Conservation (phyloP, 2,329 filamentous ascomycete genomes). For the Proliferodiscus dingleyae region DNA sequence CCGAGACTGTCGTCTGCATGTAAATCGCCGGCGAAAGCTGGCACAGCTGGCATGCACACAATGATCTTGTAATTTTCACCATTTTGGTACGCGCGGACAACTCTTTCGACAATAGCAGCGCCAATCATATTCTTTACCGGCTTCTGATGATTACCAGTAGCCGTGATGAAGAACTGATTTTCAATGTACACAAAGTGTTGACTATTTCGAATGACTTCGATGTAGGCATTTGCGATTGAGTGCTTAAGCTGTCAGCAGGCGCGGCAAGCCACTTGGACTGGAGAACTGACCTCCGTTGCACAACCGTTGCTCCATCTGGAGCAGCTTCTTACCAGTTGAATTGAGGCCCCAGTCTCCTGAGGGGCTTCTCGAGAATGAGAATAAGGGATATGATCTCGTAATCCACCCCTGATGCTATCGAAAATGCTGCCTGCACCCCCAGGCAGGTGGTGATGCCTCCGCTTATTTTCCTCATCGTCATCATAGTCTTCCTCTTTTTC, state of each 20-base stretch:
- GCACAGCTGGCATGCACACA: slow-evolving; percentile 73
- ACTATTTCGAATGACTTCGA: slow-evolving; percentile 62
- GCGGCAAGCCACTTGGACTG: slow-evolving; percentile 12
- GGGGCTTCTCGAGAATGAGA: not conserved
- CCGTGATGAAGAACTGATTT: slow-evolving; percentile 85
- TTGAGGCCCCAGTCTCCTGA: slow-evolving; percentile 15
- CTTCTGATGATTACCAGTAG: slow-evolving; percentile 63
- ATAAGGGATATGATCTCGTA: not conserved
- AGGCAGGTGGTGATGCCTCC: slow-evolving; percentile 10
- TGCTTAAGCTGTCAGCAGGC: slow-evolving; percentile 39
- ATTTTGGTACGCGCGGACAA: slow-evolving; percentile 63
- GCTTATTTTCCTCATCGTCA: slow-evolving; percentile 6
- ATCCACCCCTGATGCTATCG: slow-evolving; percentile 9
- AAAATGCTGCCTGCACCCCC: slow-evolving; percentile 13
- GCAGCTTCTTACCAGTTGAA: slow-evolving; percentile 40
- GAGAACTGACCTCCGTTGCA: slow-evolving; percentile 43
- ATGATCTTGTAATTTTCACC: slow-evolving; percentile 68
- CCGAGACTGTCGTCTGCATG: slow-evolving; percentile 67
- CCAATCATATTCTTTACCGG: slow-evolving; percentile 76
- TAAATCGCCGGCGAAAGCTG: slow-evolving; percentile 77
- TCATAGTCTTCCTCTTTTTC: slow-evolving; percentile 1
- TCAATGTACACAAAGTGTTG: slow-evolving; percentile 76
- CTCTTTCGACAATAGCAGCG: slow-evolving; percentile 71
- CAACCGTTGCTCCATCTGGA: slow-evolving; percentile 57
- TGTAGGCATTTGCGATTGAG: slow-evolving; percentile 83